Percentiles rank a stretch among this genome's conserved stretches.
phyloP scores from a whole-genome alignment of 768 basidiomycete genomes.

The Coprinellus micaceus region DNA sequence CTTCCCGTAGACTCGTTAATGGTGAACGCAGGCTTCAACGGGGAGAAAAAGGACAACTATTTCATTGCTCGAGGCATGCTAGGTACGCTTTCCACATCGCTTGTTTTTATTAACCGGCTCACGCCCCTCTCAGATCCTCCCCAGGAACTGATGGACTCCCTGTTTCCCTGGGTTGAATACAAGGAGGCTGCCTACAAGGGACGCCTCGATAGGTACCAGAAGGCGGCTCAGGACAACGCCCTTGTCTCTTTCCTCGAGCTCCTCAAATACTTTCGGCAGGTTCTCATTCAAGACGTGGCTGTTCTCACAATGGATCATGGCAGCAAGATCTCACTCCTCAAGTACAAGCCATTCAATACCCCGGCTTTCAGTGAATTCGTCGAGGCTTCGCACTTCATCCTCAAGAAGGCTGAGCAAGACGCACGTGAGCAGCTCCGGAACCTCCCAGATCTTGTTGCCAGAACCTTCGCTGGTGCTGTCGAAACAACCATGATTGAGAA shows the following conservation, averaged over 20 bases:
- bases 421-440: background rate
- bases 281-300: background rate
- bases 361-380: background rate
- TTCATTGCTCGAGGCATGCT: background rate
- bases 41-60: background rate
- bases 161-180: background rate
- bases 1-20: background rate
- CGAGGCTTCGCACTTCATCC: background rate
- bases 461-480: background rate
- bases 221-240: background rate
- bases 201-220: background rate
- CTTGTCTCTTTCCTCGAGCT: background rate
- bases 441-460: background rate
- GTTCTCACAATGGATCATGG: background rate
- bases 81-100: background rate
- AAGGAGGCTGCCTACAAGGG: background rate
- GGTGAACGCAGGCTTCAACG: background rate
- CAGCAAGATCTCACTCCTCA: background rate
- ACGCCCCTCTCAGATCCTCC: background rate
- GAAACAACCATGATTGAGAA: background rate
- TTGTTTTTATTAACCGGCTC: background rate
- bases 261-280: background rate
- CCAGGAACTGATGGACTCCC: background rate
- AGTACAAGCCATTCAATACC: background rate
- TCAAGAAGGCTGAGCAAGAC: background rate